Percentiles rank a stretch among this genome's conserved stretches.
Evolutionary conservation across 2,329 filamentous ascomycete genomes (phyloP).

Genomic region (Aspergillus neoniger): DNA sequence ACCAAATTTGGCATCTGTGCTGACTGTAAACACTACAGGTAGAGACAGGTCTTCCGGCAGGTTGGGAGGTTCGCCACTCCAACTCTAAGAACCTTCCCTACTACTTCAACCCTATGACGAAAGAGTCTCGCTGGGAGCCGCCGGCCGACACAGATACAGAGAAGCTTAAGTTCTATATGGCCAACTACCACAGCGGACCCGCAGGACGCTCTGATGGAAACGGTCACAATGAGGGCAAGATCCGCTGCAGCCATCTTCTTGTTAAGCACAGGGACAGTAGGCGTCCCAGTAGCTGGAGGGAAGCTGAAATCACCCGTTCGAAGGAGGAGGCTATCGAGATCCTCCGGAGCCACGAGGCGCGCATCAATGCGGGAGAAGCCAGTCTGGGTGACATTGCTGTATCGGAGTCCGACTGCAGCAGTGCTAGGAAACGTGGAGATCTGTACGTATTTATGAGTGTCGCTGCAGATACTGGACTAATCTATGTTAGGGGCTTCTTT

Average conservation of each 20-base stretch:
- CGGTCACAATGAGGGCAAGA: constrained; percentile 70
- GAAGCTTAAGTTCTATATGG: constrained; percentile 93
- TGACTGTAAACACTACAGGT: constrained; percentile 46
- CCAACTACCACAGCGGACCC: constrained; percentile 71
- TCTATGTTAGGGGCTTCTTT: constrained; percentile 71
- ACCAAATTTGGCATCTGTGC: constrained; percentile 9
- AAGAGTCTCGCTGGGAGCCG: constrained; percentile 93
- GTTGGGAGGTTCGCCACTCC: constrained; percentile 96
- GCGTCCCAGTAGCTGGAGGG: constrained; percentile 88
- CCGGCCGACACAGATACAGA: constrained; percentile 85
- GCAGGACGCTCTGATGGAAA: constrained; percentile 33
- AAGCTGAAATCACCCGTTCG: constrained; percentile 81
- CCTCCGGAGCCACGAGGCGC: constrained; percentile 71
- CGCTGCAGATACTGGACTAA: constrained; percentile 13
- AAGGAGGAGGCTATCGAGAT: constrained; percentile 85
- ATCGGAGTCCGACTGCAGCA: constrained; percentile 93
- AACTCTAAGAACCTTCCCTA: constrained; percentile 99
- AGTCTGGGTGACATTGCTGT: constrained; percentile 80
- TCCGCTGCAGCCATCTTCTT: constrained; percentile 86
- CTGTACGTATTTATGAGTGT: constrained; percentile 56
- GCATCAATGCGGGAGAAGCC: constrained; percentile 70
- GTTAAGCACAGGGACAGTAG: constrained; percentile 91
- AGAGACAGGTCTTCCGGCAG: constrained; percentile 77
- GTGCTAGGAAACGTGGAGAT: constrained; percentile 89
- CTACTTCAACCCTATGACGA: constrained; percentile 89